Evolutionary conservation across 2,329 filamentous ascomycete species (phyloP).

Genomic region (Scedosporium minutisporum): DNA sequence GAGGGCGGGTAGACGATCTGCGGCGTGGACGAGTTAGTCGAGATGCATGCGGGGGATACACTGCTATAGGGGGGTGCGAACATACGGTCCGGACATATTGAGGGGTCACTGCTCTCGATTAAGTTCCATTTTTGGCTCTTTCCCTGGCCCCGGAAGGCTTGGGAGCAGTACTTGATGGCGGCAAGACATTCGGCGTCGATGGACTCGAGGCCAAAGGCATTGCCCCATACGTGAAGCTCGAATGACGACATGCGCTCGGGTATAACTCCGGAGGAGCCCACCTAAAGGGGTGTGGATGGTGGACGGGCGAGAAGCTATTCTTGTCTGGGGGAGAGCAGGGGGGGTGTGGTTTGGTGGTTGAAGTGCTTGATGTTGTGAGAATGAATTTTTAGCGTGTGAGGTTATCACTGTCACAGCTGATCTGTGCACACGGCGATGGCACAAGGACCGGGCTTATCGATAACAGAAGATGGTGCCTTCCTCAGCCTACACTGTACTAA

Average conservation of each 20-base stretch:
- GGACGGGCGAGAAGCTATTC: background rate
- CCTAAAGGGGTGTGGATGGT: background rate
- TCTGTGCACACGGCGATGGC: background rate
- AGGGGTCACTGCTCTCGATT: conserved; percentile 63
- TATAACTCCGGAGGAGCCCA: background rate
- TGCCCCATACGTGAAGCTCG: conserved; percentile 82
- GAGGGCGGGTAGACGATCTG: conserved; percentile 47
- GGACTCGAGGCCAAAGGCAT: conserved; percentile 79
- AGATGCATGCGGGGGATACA: background rate
- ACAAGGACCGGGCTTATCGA: background rate
- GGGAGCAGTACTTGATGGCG: conserved; percentile 62
- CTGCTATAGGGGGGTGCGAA: conserved; percentile 14
- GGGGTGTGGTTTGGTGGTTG: background rate
- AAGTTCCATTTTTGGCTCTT: conserved; percentile 46
- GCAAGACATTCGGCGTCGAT: conserved; percentile 88
- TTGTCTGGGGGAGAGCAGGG: background rate
- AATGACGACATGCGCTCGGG: conserved; percentile 1
- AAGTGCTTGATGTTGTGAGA: background rate
- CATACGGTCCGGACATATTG: conserved; percentile 61
- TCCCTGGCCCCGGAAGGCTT: conserved; percentile 17
- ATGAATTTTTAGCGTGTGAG: background rate
- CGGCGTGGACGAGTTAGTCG: conserved; percentile 9
- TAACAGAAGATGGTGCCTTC: too few relatives aligned
- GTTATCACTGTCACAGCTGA: background rate
- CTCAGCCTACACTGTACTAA: too few relatives aligned